Percentiles rank a stretch among this genome's conserved stretches.
phyloP scores from a whole-genome alignment of 108 stramenopile species.

The Craspedostauros australis region DNA sequence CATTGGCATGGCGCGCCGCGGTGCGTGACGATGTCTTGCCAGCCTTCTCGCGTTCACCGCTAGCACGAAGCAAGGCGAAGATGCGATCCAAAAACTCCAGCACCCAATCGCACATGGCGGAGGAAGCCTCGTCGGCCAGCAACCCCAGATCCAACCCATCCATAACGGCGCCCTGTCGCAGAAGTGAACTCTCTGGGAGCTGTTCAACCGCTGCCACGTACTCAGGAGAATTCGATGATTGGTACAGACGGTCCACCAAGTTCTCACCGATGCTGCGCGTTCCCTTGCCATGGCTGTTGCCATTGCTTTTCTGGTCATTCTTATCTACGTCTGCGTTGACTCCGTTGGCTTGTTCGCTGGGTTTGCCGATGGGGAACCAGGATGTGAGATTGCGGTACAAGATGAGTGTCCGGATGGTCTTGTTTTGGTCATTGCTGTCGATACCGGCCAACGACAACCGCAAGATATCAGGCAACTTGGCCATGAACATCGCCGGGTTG shows the following conservation, averaged over 20 bases:
- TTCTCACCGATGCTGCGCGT: slow-evolving; percentile 44
- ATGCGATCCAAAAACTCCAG: slow-evolving; percentile 76
- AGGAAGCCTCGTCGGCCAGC: slow-evolving; percentile 55
- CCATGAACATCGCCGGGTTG: slow-evolving; percentile 50
- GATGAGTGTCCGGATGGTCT: slow-evolving; percentile 78
- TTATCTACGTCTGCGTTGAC: background rate
- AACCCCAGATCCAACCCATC: slow-evolving; percentile 25
- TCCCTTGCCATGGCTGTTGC: slow-evolving; percentile 10
- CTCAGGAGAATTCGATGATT: slow-evolving; percentile 26
- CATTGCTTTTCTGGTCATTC: background rate
- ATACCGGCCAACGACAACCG: slow-evolving; percentile 79
- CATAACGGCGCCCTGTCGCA: slow-evolving; percentile 32
- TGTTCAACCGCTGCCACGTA: slow-evolving; percentile 45
- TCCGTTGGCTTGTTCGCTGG: slow-evolving; percentile 5
- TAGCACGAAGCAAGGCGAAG: slow-evolving; percentile 71
- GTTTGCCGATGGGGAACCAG: slow-evolving; percentile 75
- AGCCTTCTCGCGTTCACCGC: slow-evolving; percentile 76
- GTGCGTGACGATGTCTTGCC: slow-evolving; percentile 64
- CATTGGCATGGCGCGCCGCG: slow-evolving; percentile 63
- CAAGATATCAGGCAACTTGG: slow-evolving; percentile 67
- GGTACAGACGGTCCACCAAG: slow-evolving; percentile 35
- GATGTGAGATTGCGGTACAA: slow-evolving; percentile 73
- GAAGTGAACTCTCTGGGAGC: slow-evolving; percentile 56
- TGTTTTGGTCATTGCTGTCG: slow-evolving; percentile 88
- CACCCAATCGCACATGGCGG: slow-evolving; percentile 74